Evolutionary conservation across 805 yeast genomes (phyloP).

Genomic region (Nakazawaea populi): DNA sequence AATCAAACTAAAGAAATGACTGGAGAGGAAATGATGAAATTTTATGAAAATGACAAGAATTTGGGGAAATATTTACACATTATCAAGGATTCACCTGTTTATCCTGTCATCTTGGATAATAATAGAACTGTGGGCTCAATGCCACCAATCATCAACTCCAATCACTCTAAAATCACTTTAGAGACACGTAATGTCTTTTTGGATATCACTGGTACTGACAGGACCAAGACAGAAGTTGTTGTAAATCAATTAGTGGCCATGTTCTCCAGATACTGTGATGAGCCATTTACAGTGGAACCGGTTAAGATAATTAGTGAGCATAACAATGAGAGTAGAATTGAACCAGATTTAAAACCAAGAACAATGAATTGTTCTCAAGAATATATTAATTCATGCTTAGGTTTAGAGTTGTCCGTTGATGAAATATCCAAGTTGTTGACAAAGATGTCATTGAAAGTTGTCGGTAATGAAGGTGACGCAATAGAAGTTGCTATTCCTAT

Average conservation of each 20-base stretch:
- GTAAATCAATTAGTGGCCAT: conserved; percentile 89
- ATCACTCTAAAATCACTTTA: conserved; percentile 80
- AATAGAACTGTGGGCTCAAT: conserved; percentile 76
- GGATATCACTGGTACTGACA: conserved; percentile 94
- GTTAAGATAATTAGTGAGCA: conserved; percentile 79
- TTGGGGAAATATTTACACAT: conserved; percentile 85
- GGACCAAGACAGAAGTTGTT: conserved; percentile 89
- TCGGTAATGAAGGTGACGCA: conserved; percentile 39
- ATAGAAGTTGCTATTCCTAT: conserved; percentile 76
- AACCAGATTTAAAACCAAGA: conserved; percentile 71
- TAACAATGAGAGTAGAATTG: conserved; percentile 65
- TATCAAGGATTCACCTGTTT: conserved; percentile 81
- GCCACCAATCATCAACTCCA: conserved; percentile 96
- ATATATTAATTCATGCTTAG: conserved; percentile 90
- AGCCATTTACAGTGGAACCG: conserved; percentile 85
- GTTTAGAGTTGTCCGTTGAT: conserved; percentile 63
- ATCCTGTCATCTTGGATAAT: conserved; percentile 83
- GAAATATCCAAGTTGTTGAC: conserved; percentile 63
- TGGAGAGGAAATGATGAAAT: conserved; percentile 79
- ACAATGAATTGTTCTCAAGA: conserved; percentile 64
- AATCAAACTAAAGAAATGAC: conserved; percentile 65
- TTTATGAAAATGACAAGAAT: conserved; percentile 86
- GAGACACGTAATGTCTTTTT: conserved; percentile 85
- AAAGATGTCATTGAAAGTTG: conserved; percentile 77
- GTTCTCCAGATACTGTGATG: conserved; percentile 84